phyloP scores from a whole-genome alignment of 1,139 yeast species.

The Eremothecium cymbalariae region DNA sequence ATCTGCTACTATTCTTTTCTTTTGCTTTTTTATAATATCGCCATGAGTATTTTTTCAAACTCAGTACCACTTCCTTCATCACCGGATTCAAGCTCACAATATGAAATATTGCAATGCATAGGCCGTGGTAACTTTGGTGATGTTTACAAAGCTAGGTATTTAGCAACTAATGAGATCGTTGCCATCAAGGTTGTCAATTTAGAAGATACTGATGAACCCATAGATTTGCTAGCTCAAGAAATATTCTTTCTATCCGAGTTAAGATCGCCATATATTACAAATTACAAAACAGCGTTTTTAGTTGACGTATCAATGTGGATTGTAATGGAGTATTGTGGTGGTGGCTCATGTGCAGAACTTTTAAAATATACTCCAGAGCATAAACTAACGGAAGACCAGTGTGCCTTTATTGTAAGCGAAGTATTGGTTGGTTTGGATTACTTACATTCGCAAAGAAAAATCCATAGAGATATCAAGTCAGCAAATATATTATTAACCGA shows the following conservation, averaged over 20 bases:
- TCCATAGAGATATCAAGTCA: slow-evolving; percentile 81
- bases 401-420: slow-evolving; percentile 50
- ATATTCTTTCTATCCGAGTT: slow-evolving; percentile 62
- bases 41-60: slow-evolving; percentile 7
- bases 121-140: slow-evolving; percentile 87
- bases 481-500: slow-evolving; percentile 69
- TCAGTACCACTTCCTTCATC: slow-evolving; percentile 7
- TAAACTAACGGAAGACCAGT: slow-evolving; percentile 48
- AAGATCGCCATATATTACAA: slow-evolving; percentile 56
- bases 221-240: slow-evolving; percentile 61
- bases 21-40: slow-evolving; percentile 4
- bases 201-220: slow-evolving; percentile 68
- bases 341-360: slow-evolving; percentile 80
- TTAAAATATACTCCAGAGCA: slow-evolving; percentile 40
- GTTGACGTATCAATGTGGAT: slow-evolving; percentile 69
- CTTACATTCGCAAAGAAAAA: slow-evolving; percentile 60
- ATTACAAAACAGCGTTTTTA: slow-evolving; percentile 55
- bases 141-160: slow-evolving; percentile 52
- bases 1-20: slow-evolving; percentile 5
- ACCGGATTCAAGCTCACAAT: slow-evolving; percentile 18
- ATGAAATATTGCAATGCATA: slow-evolving; percentile 47
- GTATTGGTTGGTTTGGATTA: slow-evolving; percentile 61
- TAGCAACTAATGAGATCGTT: slow-evolving; percentile 32
- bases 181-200: slow-evolving; percentile 76
- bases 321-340: slow-evolving; percentile 89